Evolutionary conservation across 768 basidiomycete species (phyloP).

Genomic region (Xerocomellus chrysenteron): DNA sequence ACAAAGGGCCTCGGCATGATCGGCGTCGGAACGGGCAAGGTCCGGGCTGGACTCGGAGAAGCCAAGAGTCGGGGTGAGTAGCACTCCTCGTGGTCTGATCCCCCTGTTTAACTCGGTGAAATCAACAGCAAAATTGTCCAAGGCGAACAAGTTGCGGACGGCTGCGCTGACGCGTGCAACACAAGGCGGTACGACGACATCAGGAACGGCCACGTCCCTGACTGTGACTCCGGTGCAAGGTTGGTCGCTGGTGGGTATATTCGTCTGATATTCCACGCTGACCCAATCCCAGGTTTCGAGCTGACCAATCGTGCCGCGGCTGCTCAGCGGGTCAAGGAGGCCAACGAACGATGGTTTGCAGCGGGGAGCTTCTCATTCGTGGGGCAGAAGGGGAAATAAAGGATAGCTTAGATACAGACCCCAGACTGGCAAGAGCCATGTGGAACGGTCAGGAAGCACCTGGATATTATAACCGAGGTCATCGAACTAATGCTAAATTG

Average conservation of each 20-base stretch:
- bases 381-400: conserved; percentile 48
- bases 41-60: conserved; percentile 85
- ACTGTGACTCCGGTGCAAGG: conserved; percentile 97
- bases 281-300: conserved; percentile 65
- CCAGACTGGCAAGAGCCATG: neutral
- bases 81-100: neutral
- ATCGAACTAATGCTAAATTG: conserved; percentile 4
- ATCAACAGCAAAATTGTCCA: conserved; percentile 85
- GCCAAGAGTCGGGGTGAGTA: conserved; percentile 84
- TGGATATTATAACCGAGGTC: neutral
- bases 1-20: conserved; percentile 99
- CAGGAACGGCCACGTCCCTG: conserved; percentile 88
- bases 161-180: conserved; percentile 79
- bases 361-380: conserved; percentile 80
- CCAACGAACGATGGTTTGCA: conserved; percentile 96
- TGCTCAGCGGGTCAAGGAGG: conserved; percentile 87
- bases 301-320: conserved; percentile 88
- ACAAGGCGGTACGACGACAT: conserved; percentile 49
- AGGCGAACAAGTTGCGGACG: conserved; percentile 88
- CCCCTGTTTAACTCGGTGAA: neutral
- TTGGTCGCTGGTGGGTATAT: conserved; percentile 26
- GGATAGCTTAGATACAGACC: conserved; percentile 16
- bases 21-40: conserved; percentile 80
- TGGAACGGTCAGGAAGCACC: neutral
- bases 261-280: conserved; percentile 4